phyloP scores from a whole-genome alignment of 2,329 filamentous ascomycete genomes.

The Plenodomus lindquistii region DNA sequence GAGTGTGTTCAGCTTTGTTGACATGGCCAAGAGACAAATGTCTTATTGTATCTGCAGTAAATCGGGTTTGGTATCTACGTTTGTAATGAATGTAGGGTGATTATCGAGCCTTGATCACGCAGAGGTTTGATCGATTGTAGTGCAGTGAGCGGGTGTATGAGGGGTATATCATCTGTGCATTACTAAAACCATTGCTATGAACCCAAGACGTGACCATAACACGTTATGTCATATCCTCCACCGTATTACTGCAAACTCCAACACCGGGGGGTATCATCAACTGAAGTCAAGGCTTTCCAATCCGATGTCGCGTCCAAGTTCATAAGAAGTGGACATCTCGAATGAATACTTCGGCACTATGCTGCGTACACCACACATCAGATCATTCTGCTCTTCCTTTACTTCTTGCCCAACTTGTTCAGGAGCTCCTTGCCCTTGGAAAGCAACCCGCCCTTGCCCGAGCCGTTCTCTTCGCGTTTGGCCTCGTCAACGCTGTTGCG shows the following conservation, averaged over 20 bases:
- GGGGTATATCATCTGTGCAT: background rate
- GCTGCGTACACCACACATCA: background rate
- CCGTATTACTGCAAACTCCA: background rate
- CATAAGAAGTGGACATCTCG: background rate
- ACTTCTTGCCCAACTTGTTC: conserved; percentile 49
- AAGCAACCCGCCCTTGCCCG: conserved; percentile 47
- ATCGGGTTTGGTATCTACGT: too few relatives aligned
- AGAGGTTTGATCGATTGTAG: too few relatives aligned
- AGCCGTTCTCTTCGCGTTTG: conserved; percentile 32
- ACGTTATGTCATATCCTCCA: background rate
- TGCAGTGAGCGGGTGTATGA: too few relatives aligned
- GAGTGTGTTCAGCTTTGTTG: too few relatives aligned
- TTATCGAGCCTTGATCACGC: too few relatives aligned
- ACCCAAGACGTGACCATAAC: background rate
- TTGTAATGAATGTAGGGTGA: too few relatives aligned
- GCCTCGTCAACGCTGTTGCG: conserved; percentile 38
- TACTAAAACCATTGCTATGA: too few relatives aligned
- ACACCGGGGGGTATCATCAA: background rate
- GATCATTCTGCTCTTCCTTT: background rate
- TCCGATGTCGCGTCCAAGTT: too few relatives aligned
- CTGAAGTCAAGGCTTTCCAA: background rate
- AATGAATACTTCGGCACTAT: background rate
- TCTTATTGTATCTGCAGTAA: too few relatives aligned
- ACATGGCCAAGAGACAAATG: too few relatives aligned
- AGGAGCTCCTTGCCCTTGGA: conserved; percentile 60